Evolutionary conservation across 768 basidiomycete species (phyloP).

Genomic region (Paxillus rubicundulus): DNA sequence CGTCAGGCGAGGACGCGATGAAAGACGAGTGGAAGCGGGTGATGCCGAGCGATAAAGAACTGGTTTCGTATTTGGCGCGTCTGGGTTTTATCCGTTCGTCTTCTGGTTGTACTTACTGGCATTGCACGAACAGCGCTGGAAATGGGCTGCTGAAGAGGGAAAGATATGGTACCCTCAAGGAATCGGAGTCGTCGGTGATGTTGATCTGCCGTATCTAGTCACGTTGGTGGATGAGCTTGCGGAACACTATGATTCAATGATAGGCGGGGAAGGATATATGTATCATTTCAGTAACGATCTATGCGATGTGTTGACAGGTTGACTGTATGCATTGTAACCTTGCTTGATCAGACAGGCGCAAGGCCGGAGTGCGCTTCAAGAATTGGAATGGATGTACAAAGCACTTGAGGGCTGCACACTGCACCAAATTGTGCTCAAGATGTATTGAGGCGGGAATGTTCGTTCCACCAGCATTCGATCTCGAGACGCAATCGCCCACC

Average conservation of each 20-base stretch:
- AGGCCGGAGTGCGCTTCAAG: too few relatives aligned
- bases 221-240: conserved; percentile 41
- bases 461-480: too few relatives aligned
- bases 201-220: conserved; percentile 38
- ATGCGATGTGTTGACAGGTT: background rate
- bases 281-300: conserved; percentile 25
- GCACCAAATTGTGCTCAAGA: too few relatives aligned
- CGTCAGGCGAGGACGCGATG: background rate
- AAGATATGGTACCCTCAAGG: conserved; percentile 47
- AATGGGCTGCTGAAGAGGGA: conserved; percentile 60
- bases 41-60: conserved; percentile 65
- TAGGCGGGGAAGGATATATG: conserved; percentile 27
- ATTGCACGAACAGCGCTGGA: conserved; percentile 56
- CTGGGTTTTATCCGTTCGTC: background rate
- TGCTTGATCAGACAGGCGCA: too few relatives aligned
- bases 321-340: too few relatives aligned
- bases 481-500: too few relatives aligned
- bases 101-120: background rate
- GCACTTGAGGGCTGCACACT: too few relatives aligned
- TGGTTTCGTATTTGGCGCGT: conserved; percentile 63
- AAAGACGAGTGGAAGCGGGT: conserved; percentile 59
- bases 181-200: conserved; percentile 30
- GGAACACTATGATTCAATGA: conserved; percentile 19
- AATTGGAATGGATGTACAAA: too few relatives aligned
- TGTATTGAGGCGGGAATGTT: too few relatives aligned